phyloP scores from a whole-genome alignment of 129 eudicot species.

The Helichrysum umbraculigerum region DNA sequence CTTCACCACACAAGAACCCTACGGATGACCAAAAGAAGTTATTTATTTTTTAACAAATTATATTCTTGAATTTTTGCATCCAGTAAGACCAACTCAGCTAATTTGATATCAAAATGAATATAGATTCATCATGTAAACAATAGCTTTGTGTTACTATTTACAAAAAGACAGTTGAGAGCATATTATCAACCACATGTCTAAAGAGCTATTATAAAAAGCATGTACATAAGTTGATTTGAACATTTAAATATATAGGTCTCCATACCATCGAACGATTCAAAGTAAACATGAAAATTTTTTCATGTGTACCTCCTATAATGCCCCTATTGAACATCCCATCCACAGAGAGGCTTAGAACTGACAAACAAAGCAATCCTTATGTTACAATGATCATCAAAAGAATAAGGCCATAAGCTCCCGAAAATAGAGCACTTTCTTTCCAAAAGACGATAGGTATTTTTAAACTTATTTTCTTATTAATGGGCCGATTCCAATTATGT shows the following conservation, averaged over 20 bases:
- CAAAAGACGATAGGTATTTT: background rate
- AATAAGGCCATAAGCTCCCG: background rate
- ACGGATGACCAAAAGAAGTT: too few relatives aligned
- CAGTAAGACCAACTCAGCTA: too few relatives aligned
- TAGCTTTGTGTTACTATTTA: too few relatives aligned
- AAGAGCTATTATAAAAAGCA: too few relatives aligned
- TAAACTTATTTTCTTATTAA: too few relatives aligned
- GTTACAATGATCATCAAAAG: background rate
- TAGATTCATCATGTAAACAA: too few relatives aligned
- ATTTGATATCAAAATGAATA: too few relatives aligned
- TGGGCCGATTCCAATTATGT: background rate
- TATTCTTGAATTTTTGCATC: too few relatives aligned
- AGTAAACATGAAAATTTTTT: conserved; percentile 48
- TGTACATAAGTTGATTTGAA: conserved; percentile 8
- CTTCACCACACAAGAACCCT: too few relatives aligned
- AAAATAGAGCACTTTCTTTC: background rate
- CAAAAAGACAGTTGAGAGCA: background rate
- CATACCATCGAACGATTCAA: conserved; percentile 59
- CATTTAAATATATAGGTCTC: conserved; percentile 17
- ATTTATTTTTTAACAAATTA: too few relatives aligned
- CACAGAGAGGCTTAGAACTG: conserved; percentile 61
- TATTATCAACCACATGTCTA: background rate
- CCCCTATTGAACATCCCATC: conserved; percentile 71
- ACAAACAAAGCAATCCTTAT: conserved; percentile 1
- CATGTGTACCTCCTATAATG: conserved; percentile 82